Evolutionary conservation across 768 basidiomycete genomes (phyloP).

Genomic region (Suillus discolor): DNA sequence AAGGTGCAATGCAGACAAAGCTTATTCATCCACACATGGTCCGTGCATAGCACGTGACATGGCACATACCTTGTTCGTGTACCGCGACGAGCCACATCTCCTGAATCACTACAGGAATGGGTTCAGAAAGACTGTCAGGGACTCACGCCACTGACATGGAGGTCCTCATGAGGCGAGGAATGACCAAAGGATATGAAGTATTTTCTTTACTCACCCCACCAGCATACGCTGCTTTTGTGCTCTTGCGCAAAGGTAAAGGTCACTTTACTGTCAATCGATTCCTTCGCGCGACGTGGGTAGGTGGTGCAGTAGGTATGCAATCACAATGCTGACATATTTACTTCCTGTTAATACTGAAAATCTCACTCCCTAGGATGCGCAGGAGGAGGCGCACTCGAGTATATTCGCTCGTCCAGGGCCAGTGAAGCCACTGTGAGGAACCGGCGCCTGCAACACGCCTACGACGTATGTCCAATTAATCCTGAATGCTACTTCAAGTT

Average conservation of each 20-base stretch:
- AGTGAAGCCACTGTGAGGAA: constrained; percentile 50
- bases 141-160: constrained; percentile 60
- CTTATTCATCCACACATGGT: constrained; percentile 28
- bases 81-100: neutral
- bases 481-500: neutral
- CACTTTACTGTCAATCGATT: constrained; percentile 62
- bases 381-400: constrained; percentile 59
- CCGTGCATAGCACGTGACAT: constrained; percentile 33
- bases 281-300: constrained; percentile 74
- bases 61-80: neutral
- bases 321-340: constrained; percentile 2
- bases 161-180: constrained; percentile 64
- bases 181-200: constrained; percentile 68
- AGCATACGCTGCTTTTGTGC: constrained; percentile 53
- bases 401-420: constrained; percentile 58
- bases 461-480: constrained; percentile 51
- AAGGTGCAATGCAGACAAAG: constrained; percentile 15
- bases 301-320: constrained; percentile 58
- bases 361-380: constrained; percentile 33
- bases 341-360: neutral
- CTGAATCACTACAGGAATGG: constrained; percentile 18
- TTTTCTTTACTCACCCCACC: constrained; percentile 66
- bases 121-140: constrained; percentile 8
- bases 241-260: constrained; percentile 56
- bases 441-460: constrained; percentile 52